Evolutionary conservation across 2,329 filamentous ascomycete species (phyloP).

Genomic region (Talaromyces pinophilus): DNA sequence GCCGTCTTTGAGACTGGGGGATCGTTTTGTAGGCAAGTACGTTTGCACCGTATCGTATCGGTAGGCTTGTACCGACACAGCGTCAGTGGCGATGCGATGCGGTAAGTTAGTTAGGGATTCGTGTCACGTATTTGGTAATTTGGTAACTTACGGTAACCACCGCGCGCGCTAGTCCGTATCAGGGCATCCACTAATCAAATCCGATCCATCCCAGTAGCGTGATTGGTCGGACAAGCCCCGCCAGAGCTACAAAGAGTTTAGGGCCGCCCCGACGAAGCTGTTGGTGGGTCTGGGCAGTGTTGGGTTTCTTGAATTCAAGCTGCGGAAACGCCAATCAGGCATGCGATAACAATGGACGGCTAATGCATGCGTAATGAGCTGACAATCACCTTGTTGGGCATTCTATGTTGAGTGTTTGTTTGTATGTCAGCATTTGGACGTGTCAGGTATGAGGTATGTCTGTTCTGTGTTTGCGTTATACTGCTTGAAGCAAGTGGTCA

Average conservation of each 20-base stretch:
- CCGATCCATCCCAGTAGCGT: not conserved
- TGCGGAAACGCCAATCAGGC: not conserved
- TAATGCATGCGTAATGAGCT: not conserved
- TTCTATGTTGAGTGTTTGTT: not conserved
- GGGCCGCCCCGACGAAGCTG: conserved; percentile 10
- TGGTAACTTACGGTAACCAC: conserved; percentile 1
- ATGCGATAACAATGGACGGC: not conserved
- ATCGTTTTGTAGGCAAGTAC: not conserved
- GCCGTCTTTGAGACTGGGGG: not conserved
- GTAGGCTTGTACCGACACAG: not conserved
- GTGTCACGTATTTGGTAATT: not conserved
- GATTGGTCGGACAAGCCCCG: not conserved
- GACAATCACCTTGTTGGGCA: conserved; percentile 1
- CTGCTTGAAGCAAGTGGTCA: conserved; percentile 12
- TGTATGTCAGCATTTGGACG: too few relatives aligned
- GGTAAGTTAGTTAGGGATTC: not conserved
- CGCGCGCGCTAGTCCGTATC: not conserved
- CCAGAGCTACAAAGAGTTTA: not conserved
- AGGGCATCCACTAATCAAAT: not conserved
- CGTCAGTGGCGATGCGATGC: conserved; percentile 4
- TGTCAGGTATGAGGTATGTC: not conserved
- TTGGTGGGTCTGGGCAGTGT: conserved; percentile 18
- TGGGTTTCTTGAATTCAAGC: not conserved
- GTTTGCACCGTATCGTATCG: not conserved
- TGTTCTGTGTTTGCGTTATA: not conserved